Conservation (phyloP, 75 land plant species). For the Selaginella moellendorffii region DNA sequence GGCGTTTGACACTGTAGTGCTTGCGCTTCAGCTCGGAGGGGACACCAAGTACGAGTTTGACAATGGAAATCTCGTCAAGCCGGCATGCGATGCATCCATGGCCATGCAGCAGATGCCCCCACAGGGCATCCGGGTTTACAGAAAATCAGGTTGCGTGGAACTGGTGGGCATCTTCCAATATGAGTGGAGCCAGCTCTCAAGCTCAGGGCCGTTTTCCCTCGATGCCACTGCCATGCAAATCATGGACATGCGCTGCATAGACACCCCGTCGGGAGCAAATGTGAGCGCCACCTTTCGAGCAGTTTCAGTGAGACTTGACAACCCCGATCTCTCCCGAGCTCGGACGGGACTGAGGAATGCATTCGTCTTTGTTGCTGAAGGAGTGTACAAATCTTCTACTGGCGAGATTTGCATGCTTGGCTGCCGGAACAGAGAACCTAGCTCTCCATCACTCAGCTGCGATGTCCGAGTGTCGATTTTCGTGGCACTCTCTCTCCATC, state of each 20-base stretch:
- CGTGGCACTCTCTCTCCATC: conserved; percentile 34
- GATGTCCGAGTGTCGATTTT: conserved; percentile 30
- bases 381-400: conserved; percentile 31
- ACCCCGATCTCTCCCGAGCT: conserved; percentile 13
- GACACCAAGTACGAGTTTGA: conserved; percentile 30
- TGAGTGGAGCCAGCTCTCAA: conserved; percentile 16
- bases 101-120: conserved; percentile 19
- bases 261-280: conserved; percentile 5
- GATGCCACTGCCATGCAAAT: conserved; percentile 18
- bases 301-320: conserved; percentile 17
- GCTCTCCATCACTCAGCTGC: too few species aligned
- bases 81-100: conserved; percentile 33
- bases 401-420: conserved; percentile 71
- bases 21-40: conserved; percentile 25
- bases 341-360: conserved; percentile 28
- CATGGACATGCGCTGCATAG: conserved; percentile 33
- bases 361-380: conserved; percentile 38
- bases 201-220: neutral
- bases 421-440: conserved; percentile 23
- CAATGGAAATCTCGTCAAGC: conserved; percentile 21
- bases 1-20: conserved; percentile 33
- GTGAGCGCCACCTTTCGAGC: conserved; percentile 43
- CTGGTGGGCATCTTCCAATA: conserved; percentile 18
- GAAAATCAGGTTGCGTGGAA: conserved; percentile 30
- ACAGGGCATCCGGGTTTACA: neutral